phyloP scores from a whole-genome alignment of 2,329 filamentous ascomycete species.

The Alternaria burnsii region DNA sequence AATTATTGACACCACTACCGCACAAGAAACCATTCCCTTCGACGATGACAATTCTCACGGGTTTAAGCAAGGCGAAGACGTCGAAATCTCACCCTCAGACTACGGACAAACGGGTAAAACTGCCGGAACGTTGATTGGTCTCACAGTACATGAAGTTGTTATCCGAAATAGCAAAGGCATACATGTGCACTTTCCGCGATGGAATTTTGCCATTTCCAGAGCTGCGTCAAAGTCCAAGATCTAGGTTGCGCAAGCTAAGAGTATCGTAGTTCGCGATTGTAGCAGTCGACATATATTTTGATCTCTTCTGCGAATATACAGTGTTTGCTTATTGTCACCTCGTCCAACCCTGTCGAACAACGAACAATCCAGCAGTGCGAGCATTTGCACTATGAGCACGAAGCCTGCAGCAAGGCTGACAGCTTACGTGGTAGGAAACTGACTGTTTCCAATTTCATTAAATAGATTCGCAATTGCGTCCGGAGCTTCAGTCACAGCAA shows the following conservation, averaged over 20 bases:
- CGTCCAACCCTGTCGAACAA: fast-evolving
- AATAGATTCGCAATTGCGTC: background rate
- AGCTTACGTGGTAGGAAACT: background rate
- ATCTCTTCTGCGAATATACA: background rate
- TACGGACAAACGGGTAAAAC: slow-evolving; percentile 44
- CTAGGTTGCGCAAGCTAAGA: background rate
- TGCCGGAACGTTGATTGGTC: slow-evolving; percentile 37
- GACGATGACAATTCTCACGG: slow-evolving; percentile 62
- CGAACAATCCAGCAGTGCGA: background rate
- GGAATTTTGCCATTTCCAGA: slow-evolving; percentile 47
- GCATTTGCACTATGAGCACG: background rate
- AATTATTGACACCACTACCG: slow-evolving; percentile 55
- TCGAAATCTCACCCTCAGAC: slow-evolving; percentile 54
- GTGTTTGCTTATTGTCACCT: background rate
- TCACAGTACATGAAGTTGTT: slow-evolving; percentile 38
- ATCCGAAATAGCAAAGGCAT: slow-evolving; percentile 37
- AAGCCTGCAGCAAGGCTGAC: background rate
- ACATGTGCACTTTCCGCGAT: slow-evolving; percentile 51
- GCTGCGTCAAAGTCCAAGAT: background rate
- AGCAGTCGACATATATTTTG: background rate
- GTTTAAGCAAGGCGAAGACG: slow-evolving; percentile 62
- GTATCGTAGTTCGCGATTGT: background rate
- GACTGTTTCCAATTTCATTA: background rate
- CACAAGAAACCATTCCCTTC: slow-evolving; percentile 56
- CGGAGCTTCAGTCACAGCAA: too few species aligned